Base-by-base conservation (phyloP, 768 basidiomycete genomes). In the Cyathus striatus region DNA sequence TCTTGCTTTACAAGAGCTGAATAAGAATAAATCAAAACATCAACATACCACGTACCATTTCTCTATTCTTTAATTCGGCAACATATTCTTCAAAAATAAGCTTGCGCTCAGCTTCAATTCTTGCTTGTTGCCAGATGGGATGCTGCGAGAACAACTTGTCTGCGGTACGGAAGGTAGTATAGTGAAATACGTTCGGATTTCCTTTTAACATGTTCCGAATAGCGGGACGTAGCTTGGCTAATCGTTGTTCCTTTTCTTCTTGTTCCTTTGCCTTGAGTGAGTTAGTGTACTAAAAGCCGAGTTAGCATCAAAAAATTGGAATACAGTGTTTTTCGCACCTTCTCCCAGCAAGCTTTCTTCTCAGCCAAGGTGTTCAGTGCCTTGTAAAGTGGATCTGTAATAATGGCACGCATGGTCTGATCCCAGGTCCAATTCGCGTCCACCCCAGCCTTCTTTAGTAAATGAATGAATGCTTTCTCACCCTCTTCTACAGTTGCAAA, bases 401-500 rank as follows among this genome's bases (percentile, higher is more conserved):
- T 95, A 63, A 96, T 92, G 54, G 90, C 87, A 59, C 94, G 79
- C 90, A 98, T 96, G 41, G 93, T 92, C 68, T 90, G 83, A 62
- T 99, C 96, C 96, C 96, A 99, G 25, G 91, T 91, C 89, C 90
- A 97, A 49, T 76, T 83, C 35, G 86, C 82, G 63, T 91, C 90
- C 33, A 98, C 87, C 23, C 90, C 90, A 36, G 89, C 86, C 65
- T 90, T 91, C 53, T 85, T 77, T 52, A 99, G 65, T 44, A 99
- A 69, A 66, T 89, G 89, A 56, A 83, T 80, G 62, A 99, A 99
- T 10, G 94, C 96, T 57, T 89, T 88, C 62, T 96, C 93, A 17
- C 91, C 93, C 54, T 96, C 91, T 54, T 90, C 89, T 9, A 81
- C 63, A 4, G 89, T 95, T 35, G 75, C 52, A 54, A 94, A 97